phyloP scores from a whole-genome alignment of 306 rosid genomes.

The Vigna mungo region DNA sequence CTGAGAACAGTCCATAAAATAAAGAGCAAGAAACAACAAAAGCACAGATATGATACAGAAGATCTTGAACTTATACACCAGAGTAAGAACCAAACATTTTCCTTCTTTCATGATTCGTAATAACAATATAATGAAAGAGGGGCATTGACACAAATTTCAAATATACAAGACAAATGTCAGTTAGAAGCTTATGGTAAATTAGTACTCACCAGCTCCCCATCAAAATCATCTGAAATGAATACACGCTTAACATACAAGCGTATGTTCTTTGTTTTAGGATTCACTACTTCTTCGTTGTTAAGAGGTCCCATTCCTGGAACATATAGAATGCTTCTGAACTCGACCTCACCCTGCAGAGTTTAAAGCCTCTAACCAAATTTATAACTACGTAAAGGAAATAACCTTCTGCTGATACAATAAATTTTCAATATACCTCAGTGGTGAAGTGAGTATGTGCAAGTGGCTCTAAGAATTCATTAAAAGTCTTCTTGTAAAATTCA shows the following conservation, averaged over 20 bases:
- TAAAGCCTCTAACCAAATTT: constrained; percentile 30
- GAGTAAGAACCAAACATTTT: neutral
- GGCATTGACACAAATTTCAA: constrained; percentile 13
- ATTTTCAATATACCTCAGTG: constrained; percentile 71
- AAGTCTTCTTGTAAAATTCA: constrained; percentile 91
- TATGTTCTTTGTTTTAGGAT: constrained; percentile 93
- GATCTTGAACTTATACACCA: neutral
- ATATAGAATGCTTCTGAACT: constrained; percentile 90
- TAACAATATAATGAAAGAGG: neutral
- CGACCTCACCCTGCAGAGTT: constrained; percentile 92
- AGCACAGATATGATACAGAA: neutral
- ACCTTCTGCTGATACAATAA: neutral
- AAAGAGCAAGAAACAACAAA: neutral
- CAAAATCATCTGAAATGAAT: constrained; percentile 98
- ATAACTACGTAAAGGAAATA: neutral
- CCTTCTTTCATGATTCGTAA: neutral
- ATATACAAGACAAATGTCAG: neutral
- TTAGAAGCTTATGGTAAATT: constrained; percentile 29
- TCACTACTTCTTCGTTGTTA: constrained; percentile 91
- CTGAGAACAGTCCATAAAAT: neutral
- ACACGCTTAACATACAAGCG: constrained; percentile 94
- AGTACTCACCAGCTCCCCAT: constrained; percentile 93
- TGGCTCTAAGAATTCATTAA: constrained; percentile 92
- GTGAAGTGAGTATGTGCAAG: constrained; percentile 90
- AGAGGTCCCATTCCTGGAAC: constrained; percentile 98